A percentile compares a stretch with the other conserved stretches of the same genome.
Conservation (phyloP, 257 asterid genomes). For the Solanum lycopersicoides region DNA sequence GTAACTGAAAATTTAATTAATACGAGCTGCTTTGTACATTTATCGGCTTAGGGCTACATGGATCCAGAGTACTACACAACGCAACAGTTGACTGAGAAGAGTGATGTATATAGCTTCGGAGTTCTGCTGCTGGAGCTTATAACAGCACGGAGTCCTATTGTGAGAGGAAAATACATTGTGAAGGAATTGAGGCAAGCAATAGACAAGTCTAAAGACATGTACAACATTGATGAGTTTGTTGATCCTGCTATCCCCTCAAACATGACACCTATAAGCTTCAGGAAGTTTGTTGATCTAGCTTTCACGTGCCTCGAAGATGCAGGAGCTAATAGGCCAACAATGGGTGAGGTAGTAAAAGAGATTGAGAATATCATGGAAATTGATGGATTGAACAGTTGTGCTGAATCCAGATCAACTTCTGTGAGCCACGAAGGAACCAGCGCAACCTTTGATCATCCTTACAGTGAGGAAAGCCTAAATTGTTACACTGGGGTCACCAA, state of each 20-base stretch:
- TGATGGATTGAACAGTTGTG: not conserved
- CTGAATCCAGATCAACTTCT: slow-evolving; percentile 13
- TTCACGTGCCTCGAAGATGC: not conserved
- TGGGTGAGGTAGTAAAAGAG: slow-evolving; percentile 4
- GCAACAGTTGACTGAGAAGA: slow-evolving; percentile 8
- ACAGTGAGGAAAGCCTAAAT: not conserved
- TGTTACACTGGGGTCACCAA: not conserved
- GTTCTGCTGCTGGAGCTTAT: slow-evolving; percentile 1
- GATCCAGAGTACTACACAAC: slow-evolving; percentile 13
- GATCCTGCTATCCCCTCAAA: not conserved
- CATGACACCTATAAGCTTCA: not conserved
- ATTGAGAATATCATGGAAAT: slow-evolving; percentile 8
- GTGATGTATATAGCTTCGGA: slow-evolving; percentile 8
- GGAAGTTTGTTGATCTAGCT: slow-evolving; percentile 4
- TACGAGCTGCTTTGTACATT: not conserved
- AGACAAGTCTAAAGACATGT: not conserved
- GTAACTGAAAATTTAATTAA: not conserved
- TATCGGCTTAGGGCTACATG: slow-evolving; percentile 1
- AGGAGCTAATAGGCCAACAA: slow-evolving; percentile 1
- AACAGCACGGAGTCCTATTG: slow-evolving; percentile 1
- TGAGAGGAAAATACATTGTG: slow-evolving; percentile 1
- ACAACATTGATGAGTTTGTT: not conserved
- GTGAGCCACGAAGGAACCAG: slow-evolving; percentile 16
- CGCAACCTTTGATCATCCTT: not conserved
- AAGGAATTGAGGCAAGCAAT: not conserved